phyloP scores from a whole-genome alignment of 2,329 filamentous ascomycete species.

The Pestalotiopsis sp. region DNA sequence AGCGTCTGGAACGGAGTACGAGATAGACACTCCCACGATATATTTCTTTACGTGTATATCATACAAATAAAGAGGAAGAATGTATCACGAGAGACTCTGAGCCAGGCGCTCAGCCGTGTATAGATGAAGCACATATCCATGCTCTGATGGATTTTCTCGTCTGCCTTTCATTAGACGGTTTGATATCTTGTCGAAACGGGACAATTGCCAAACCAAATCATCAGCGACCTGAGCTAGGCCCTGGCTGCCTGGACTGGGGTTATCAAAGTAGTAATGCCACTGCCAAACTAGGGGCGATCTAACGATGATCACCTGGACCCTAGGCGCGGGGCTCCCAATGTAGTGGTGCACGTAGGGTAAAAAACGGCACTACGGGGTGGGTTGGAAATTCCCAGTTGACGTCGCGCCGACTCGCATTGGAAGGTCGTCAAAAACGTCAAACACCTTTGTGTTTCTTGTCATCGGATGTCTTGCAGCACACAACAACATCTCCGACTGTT shows the following conservation, averaged over 20 bases:
- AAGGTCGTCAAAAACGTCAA: background rate
- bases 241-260: background rate
- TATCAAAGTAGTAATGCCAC: background rate
- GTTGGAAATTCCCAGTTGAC: background rate
- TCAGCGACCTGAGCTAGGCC: background rate
- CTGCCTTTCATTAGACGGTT: no score
- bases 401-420: background rate
- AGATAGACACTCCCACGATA: no score
- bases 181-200: no score
- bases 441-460: background rate
- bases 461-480: background rate
- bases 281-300: constrained; percentile 3
- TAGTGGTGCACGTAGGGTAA: background rate
- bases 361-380: background rate
- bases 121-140: no score
- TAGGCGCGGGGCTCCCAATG: background rate
- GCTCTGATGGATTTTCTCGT: no score
- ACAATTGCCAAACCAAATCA: background rate
- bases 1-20: no score
- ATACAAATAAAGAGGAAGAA: no score
- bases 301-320: constrained; percentile 8
- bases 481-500: background rate
- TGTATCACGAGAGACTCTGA: no score
- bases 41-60: no score
- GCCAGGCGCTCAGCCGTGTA: no score